Percentiles rank a stretch among this genome's conserved stretches.
Conservation (phyloP, 2,329 filamentous ascomycete species). For the Aspergillus sp. region DNA sequence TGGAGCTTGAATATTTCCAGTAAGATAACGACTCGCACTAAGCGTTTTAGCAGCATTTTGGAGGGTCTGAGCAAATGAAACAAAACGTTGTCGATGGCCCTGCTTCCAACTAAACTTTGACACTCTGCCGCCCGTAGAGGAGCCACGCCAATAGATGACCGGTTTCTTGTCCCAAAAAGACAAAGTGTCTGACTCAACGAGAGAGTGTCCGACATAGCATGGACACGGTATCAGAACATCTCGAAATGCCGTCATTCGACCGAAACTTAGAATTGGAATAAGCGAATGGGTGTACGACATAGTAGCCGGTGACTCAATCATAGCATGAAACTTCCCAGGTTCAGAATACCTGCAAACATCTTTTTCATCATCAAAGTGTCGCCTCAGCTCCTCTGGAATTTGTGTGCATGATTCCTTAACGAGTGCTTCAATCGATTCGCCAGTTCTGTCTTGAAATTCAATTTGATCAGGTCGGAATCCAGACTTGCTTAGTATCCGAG, state of each 20-base stretch:
- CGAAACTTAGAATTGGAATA: neutral
- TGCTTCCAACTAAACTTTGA: neutral
- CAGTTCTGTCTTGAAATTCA: neutral
- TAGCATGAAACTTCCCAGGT: neutral
- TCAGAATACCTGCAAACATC: neutral
- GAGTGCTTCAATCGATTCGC: neutral
- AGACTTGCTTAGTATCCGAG: neutral
- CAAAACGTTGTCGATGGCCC: neutral
- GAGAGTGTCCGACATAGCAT: slow-evolving; percentile 1
- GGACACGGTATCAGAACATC: neutral
- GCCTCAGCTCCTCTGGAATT: neutral
- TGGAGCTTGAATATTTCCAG: neutral
- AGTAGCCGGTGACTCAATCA: neutral
- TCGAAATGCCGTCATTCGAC: neutral
- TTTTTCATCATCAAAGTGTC: neutral
- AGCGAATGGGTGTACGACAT: neutral
- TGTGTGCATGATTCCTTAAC: neutral
- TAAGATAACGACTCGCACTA: neutral
- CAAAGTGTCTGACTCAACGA: neutral
- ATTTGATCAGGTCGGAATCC: neutral
- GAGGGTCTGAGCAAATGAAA: neutral
- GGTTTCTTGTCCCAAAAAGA: neutral
- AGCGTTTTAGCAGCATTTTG: neutral
- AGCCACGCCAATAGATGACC: neutral
- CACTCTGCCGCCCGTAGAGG: neutral